phyloP scores from a whole-genome alignment of 306 rosid genomes.

The Parietaria judaica region DNA sequence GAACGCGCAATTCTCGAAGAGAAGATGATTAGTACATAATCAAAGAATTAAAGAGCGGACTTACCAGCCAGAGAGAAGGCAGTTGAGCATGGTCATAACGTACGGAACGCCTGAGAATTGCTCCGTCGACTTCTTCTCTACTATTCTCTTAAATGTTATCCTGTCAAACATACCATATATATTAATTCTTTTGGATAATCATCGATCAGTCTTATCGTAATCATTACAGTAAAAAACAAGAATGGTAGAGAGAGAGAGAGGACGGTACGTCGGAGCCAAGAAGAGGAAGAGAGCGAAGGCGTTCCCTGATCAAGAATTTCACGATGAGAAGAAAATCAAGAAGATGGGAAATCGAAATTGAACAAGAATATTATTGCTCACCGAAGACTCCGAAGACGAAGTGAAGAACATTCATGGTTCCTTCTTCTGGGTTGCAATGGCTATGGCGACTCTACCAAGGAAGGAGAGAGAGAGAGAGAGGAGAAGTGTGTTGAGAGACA shows the following conservation, averaged over 20 bases:
- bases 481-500: not conserved
- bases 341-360: not conserved
- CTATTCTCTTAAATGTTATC: constrained; percentile 75
- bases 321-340: constrained; percentile 7
- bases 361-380: constrained; percentile 23
- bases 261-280: constrained; percentile 70
- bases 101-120: constrained; percentile 89
- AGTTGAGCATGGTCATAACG: constrained; percentile 75
- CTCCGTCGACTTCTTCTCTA: constrained; percentile 51
- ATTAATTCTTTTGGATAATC: too few relatives aligned
- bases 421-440: constrained; percentile 2
- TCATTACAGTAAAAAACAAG: not conserved
- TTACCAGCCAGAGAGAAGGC: constrained; percentile 88
- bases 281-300: constrained; percentile 86
- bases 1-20: too few relatives aligned
- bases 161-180: constrained; percentile 19
- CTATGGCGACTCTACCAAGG: not conserved
- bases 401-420: constrained; percentile 39
- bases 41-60: constrained; percentile 4
- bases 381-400: constrained; percentile 74
- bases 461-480: not conserved
- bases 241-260: not conserved
- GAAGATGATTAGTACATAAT: too few relatives aligned
- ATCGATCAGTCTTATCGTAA: not conserved
- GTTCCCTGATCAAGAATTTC: constrained; percentile 46